phyloP scores from a whole-genome alignment of 805 yeast species.

The Sungouiella blattae region DNA sequence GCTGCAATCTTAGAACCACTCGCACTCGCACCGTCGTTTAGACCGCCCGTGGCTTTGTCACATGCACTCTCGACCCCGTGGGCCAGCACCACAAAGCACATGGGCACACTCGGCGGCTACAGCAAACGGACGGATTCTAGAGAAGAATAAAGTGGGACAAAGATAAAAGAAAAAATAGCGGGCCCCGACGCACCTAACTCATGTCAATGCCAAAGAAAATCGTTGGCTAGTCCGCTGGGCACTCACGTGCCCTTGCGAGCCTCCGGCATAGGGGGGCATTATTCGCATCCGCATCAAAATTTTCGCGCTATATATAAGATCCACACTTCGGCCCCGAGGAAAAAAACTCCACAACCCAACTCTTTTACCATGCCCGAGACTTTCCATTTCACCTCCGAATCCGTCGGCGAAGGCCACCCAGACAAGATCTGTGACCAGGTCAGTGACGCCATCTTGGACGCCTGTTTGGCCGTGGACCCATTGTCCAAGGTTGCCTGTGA shows the following conservation, averaged over 20 bases:
- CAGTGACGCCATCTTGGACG: constrained; percentile 96
- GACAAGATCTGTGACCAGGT: constrained; percentile 98
- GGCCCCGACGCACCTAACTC: too few relatives aligned
- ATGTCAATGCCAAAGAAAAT: too few relatives aligned
- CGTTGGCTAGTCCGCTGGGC: too few relatives aligned
- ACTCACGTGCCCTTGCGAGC: neutral
- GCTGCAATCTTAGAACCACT: too few relatives aligned
- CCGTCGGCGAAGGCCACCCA: constrained; percentile 94
- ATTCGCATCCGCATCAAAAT: neutral
- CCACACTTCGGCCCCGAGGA: neutral
- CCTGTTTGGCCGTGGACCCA: constrained; percentile 94
- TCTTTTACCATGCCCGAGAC: constrained; percentile 25
- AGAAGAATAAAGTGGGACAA: too few relatives aligned
- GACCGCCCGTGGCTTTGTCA: too few relatives aligned
- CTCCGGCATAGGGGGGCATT: neutral
- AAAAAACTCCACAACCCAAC: neutral
- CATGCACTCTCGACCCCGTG: too few relatives aligned
- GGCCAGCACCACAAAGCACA: too few relatives aligned
- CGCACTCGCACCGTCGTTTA: too few relatives aligned
- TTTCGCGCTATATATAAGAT: neutral
- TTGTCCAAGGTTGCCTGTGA: constrained; percentile 99
- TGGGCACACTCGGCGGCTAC: too few relatives aligned
- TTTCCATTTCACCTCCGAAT: constrained; percentile 76
- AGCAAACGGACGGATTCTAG: too few relatives aligned
- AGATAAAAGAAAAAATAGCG: too few relatives aligned